These are phyloP conservation scores for Candida vaughaniae DNA, from an alignment of 805 yeast species.

Conservation along the genomic window DNA sequence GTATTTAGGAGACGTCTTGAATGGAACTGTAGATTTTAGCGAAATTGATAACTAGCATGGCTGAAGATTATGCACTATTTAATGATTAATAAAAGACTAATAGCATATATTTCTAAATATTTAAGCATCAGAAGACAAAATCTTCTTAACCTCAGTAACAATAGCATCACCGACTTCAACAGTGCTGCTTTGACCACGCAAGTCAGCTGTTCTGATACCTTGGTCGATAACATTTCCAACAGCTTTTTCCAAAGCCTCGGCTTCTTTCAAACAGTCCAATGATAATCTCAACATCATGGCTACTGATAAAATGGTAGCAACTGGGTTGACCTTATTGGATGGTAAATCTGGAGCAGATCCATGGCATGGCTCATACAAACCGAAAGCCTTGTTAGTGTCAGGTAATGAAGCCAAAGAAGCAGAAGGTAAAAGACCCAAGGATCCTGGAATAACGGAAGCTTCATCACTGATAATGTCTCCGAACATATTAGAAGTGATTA, in stretches of 20 bases:
- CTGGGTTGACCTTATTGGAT: slow-evolving; percentile 85
- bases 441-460: slow-evolving; percentile 97
- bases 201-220: slow-evolving; percentile 88
- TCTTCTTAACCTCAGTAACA: slow-evolving; percentile 64
- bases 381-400: slow-evolving; percentile 90
- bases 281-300: slow-evolving; percentile 97
- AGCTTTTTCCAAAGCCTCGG: slow-evolving; percentile 84
- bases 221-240: slow-evolving; percentile 77
- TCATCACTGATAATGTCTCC: slow-evolving; percentile 98
- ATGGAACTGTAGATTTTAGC: slow-evolving; percentile 19
- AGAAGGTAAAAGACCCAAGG: slow-evolving; percentile 92
- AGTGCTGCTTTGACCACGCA: slow-evolving; percentile 82
- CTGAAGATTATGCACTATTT: too few relatives aligned
- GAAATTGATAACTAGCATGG: slow-evolving; percentile 1
- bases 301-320: slow-evolving; percentile 91
- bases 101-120: too few relatives aligned
- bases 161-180: slow-evolving; percentile 93
- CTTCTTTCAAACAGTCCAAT: slow-evolving; percentile 78
- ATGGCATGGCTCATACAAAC: slow-evolving; percentile 97
- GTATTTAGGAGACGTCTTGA: slow-evolving; percentile 30
- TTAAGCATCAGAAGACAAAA: slow-evolving; percentile 35
- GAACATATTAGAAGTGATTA: slow-evolving; percentile 93
- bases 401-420: slow-evolving; percentile 97
- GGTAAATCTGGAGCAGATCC: slow-evolving; percentile 97
- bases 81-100: slow-evolving; percentile 9